Percentiles rank a stretch among this genome's conserved stretches.
These are phyloP conservation scores for Prinsepia uniflora DNA, from an alignment of 306 rosid genomes.

Conservation along the genomic window DNA sequence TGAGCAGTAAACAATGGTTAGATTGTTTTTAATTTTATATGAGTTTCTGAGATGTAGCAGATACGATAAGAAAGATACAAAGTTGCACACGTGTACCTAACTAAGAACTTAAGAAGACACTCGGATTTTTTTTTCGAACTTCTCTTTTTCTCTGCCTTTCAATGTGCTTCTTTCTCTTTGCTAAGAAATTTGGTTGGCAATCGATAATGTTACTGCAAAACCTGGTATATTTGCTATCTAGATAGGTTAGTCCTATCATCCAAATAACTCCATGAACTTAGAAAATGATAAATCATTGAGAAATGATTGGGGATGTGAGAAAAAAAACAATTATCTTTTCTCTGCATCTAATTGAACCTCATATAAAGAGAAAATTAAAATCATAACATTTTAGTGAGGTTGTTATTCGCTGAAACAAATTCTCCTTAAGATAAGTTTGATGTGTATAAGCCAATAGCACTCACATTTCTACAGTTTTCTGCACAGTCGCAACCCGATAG, in stretches of 20 bases:
- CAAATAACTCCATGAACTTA: not conserved
- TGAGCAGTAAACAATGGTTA: too few relatives aligned
- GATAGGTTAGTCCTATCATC: not conserved
- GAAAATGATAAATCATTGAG: slow-evolving; percentile 8
- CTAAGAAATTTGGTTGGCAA: not conserved
- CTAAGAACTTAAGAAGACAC: slow-evolving; percentile 6
- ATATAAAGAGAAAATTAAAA: not conserved
- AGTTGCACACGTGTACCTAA: not conserved
- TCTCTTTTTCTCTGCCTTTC: not conserved
- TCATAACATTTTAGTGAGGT: not conserved
- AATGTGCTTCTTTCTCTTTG: not conserved
- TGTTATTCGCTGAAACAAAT: not conserved
- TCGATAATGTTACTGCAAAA: not conserved
- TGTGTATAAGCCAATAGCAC: slow-evolving; percentile 33
- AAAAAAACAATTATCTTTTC: not conserved
- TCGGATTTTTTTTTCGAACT: not conserved
- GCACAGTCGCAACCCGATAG: slow-evolving; percentile 89
- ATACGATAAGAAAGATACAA: not conserved
- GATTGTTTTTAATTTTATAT: too few relatives aligned
- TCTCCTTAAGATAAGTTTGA: not conserved
- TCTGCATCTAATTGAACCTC: slow-evolving; percentile 1
- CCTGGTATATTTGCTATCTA: not conserved
- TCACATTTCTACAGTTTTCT: slow-evolving; percentile 86
- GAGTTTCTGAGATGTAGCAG: not conserved
- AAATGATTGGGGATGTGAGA: slow-evolving; percentile 1